Evolutionary conservation across 495 filamentous ascomycete species (phyloP), one percentile per base, ranked within the genome.

Genomic region (Acidomyces sp.): DNA sequence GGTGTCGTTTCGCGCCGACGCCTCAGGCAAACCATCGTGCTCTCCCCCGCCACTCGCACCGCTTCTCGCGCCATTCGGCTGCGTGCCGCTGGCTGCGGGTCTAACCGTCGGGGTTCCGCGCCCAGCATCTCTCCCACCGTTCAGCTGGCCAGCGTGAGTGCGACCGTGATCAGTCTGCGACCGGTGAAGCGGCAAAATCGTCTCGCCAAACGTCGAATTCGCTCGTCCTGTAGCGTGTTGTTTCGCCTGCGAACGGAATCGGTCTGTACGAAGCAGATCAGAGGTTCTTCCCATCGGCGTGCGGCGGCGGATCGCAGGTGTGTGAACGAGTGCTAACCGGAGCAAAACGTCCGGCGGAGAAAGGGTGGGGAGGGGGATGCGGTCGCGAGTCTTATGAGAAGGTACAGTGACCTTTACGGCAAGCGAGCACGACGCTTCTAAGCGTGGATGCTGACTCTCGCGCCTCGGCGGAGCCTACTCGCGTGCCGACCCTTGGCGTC

Each of bases 221-320:
- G 42, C 27, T n/a, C 42, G 33, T 29, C 23, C 42, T n/a, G n/a
- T n/a, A 45, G 26, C 22, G 42, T 45, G 42, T 21, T 25, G 26
- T 39, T 29, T 39, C 28, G 39, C 39, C 25, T 48, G 32, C 3
- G 39, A 38, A 37, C 32, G 28, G 37, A 27, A 40, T 41, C 45
- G 38, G 33, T 48, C 45, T 48, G 45, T 3, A 27, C 36, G 32
- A 30, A 35, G 36, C 11, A 43, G 6, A 62, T 68, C 58, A 60
- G 68, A 72, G 60, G 64, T 62, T 65, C 77, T 64, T 71, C 73
- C 75, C 75, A 79, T 78, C 71, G 71, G 75, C 53, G 53, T 59
- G 43, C 30, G 42, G 32, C 29, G 27, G 23, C 28, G 39, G 29
- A 28, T n/a, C n/a, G n/a, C n/a, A 29, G 26, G 9, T 9, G 26